Percentiles rank a stretch among this genome's conserved stretches.
Evolutionary conservation across 2,329 filamentous ascomycete species (phyloP).

Genomic region (Calonectria ilicicola): DNA sequence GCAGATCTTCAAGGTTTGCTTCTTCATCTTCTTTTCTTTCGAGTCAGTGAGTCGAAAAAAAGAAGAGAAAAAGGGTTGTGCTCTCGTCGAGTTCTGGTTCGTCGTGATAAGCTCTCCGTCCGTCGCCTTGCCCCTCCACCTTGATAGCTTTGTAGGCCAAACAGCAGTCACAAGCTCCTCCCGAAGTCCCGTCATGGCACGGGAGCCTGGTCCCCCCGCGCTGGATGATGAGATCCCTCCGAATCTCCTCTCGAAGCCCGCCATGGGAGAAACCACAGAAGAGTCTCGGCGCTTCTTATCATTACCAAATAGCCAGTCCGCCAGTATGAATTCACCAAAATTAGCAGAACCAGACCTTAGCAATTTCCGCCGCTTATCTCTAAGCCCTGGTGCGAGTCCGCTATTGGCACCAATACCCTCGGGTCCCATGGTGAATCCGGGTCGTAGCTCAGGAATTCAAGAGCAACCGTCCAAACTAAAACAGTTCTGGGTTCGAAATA

Average conservation of each 20-base stretch:
- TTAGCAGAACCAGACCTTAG: slow-evolving; percentile 29
- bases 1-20: not conserved
- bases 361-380: slow-evolving; percentile 38
- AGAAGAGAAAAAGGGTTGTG: not conserved
- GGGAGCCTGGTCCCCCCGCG: slow-evolving; percentile 27
- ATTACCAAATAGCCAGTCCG: slow-evolving; percentile 26
- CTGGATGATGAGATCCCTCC: slow-evolving; percentile 33
- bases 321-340: slow-evolving; percentile 28
- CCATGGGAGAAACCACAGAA: slow-evolving; percentile 8
- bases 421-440: slow-evolving; percentile 23
- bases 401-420: slow-evolving; percentile 35
- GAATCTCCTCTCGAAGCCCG: slow-evolving; percentile 29
- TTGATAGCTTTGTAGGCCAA: slow-evolving; percentile 3
- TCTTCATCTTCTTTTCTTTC: not conserved
- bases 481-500: slow-evolving; percentile 72
- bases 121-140: not conserved
- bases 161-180: not conserved
- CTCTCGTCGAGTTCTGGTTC: not conserved
- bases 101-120: not conserved
- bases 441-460: slow-evolving; percentile 13
- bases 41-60: not conserved
- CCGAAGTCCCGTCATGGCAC: slow-evolving; percentile 26
- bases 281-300: slow-evolving; percentile 30
- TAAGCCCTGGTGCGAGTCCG: slow-evolving; percentile 39
- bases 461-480: slow-evolving; percentile 39